Percentiles rank a stretch among this genome's conserved stretches.
These are phyloP conservation scores for Acanthamoeba divionensis DNA, from an alignment of 208 protist species.

Conservation along the genomic window DNA sequence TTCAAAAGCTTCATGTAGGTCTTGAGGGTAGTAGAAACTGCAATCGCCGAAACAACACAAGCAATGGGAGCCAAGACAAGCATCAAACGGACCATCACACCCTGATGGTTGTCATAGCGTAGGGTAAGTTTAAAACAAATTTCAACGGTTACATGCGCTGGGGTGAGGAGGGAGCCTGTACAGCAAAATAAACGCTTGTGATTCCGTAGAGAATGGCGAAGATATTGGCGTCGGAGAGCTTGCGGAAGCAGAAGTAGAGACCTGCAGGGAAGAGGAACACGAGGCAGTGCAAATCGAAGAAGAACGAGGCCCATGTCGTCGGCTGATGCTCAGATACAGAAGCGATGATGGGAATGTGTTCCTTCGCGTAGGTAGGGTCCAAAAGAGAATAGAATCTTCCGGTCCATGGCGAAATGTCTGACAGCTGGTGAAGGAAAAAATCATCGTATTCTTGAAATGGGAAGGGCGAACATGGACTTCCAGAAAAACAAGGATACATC, in stretches of 20 bases:
- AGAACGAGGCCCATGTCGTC: constrained; percentile 90
- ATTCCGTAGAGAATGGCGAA: constrained; percentile 89
- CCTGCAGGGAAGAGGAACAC: constrained; percentile 86
- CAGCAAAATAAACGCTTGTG: constrained; percentile 87
- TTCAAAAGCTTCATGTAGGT: constrained; percentile 62
- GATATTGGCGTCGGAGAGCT: constrained; percentile 81
- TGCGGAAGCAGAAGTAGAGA: constrained; percentile 86
- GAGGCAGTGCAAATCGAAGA: constrained; percentile 90
- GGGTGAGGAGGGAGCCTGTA: constrained; percentile 5
- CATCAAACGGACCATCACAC: constrained; percentile 89
- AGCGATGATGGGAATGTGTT: constrained; percentile 92
- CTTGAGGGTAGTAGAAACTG: constrained; percentile 65
- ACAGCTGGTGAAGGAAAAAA: neutral
- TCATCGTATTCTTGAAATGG: too few species aligned
- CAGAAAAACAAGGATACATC: neutral
- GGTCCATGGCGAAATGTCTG: constrained; percentile 82
- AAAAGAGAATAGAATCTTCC: constrained; percentile 90
- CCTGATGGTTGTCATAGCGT: constrained; percentile 44
- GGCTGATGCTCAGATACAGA: constrained; percentile 95
- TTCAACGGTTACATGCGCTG: neutral
- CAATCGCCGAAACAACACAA: constrained; percentile 82
- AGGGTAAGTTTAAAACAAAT: constrained; percentile 33
- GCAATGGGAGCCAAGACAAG: constrained; percentile 87
- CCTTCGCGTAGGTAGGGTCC: constrained; percentile 90
- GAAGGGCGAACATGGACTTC: neutral